Evolutionary conservation across 257 asterid genomes (phyloP), one percentile per base, ranked within the genome.

Genomic region (Eucommia ulmoides): DNA sequence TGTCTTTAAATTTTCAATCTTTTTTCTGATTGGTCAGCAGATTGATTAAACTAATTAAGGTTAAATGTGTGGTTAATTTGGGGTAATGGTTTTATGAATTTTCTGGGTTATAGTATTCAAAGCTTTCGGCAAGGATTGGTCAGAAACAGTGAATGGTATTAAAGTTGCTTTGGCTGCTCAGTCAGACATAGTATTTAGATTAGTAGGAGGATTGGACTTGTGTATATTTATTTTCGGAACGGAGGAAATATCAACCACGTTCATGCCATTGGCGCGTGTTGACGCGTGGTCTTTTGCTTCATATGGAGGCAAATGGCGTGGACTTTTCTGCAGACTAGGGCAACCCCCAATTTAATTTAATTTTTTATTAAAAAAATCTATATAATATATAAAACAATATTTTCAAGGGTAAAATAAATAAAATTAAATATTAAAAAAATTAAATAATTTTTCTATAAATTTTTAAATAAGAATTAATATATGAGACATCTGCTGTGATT

Each of bases 71-170:
- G 48, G n/a, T 42, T 16, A 6, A 16, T 6, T 10, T 15, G 7
- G 10, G 12, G 38, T 14, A 6, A 29, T 14, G 38, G n/a, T 3
- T 42, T 15, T 10, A 42, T 1, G 2, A 3, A 42, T 15, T 15
- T 3, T 3, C 19, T 42, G 2, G 15, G 2, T 16, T 49, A 2
- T 15, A 18, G 45, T 33, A 23, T 55, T 50, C 53, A 53, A 60
- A 38, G 58, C 49, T 48, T 48, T 46, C 44, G 20, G 56, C 45
- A 45, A 25, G 59, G 25, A 71, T 58, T 62, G 73, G 77, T 51
- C 67, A 58, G 67, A 60, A 66, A 62, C 60, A 54, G 57, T 52
- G 41, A 41, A 58, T 19, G 53, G 62, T 61, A 42, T 15, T 62
- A 55, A 24, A 70, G 20, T 49, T 22, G 7, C 49, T 45, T 52